Conservation (phyloP, 2,329 filamentous ascomycete genomes). For the Xylaria sp. region DNA sequence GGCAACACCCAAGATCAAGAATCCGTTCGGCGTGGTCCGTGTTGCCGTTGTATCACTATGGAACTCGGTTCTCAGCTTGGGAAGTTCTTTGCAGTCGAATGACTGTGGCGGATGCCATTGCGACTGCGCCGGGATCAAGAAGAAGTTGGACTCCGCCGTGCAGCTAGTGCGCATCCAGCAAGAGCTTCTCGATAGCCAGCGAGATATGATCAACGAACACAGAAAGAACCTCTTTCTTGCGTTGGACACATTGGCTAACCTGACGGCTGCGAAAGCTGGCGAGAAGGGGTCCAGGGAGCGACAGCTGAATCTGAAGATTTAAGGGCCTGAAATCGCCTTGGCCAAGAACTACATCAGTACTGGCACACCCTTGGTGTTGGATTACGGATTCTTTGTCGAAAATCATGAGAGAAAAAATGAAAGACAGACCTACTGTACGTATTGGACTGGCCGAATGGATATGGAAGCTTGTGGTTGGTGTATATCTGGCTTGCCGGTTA, state of each 20-base stretch:
- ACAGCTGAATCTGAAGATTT: slow-evolving; percentile 22
- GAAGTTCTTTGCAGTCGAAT: background rate
- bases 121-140: slow-evolving; percentile 15
- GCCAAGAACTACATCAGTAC: background rate
- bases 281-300: background rate
- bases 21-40: slow-evolving; percentile 31
- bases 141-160: slow-evolving; percentile 18
- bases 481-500: background rate
- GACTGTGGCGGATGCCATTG: slow-evolving; percentile 8
- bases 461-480: slow-evolving; percentile 10
- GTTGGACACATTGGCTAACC: slow-evolving; percentile 17
- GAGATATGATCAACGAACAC: slow-evolving; percentile 26
- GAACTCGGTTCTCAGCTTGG: slow-evolving; percentile 17
- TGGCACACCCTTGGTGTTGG: background rate
- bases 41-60: slow-evolving; percentile 26
- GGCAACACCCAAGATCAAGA: slow-evolving; percentile 6
- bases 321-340: background rate
- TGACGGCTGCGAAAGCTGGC: slow-evolving; percentile 5
- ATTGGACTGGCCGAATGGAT: slow-evolving; percentile 5
- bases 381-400: background rate
- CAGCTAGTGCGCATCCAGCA: slow-evolving; percentile 33
- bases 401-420: background rate
- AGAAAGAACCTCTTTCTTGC: slow-evolving; percentile 19
- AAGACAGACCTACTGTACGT: background rate
- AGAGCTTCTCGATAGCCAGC: slow-evolving; percentile 33